Conservation (phyloP, 2,329 filamentous ascomycete genomes). For the Tympanopsis confertula region DNA sequence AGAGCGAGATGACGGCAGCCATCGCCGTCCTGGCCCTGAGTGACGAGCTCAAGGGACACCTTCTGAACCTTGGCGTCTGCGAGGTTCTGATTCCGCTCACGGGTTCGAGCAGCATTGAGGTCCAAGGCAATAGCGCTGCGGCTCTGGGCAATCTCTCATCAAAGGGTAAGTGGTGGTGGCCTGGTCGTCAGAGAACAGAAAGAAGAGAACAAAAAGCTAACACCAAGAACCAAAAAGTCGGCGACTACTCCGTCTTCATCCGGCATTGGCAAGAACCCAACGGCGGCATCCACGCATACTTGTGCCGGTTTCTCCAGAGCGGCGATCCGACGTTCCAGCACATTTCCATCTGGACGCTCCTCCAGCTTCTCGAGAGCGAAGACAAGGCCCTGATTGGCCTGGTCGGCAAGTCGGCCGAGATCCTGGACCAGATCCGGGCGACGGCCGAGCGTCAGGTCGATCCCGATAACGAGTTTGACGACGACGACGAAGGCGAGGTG, state of each 20-base stretch:
- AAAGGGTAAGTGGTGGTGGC: constrained; percentile 55
- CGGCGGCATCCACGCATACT: constrained; percentile 89
- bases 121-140: constrained; percentile 94
- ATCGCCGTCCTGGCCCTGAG: constrained; percentile 95
- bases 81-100: constrained; percentile 93
- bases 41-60: constrained; percentile 84
- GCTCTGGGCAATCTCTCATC: constrained; percentile 91
- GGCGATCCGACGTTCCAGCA: constrained; percentile 97
- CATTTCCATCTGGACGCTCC: constrained; percentile 94
- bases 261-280: constrained; percentile 87
- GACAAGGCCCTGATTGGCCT: constrained; percentile 78
- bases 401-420: constrained; percentile 81
- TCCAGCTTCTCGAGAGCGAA: constrained; percentile 90
- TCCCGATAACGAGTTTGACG: constrained; percentile 72
- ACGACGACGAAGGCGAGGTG: constrained; percentile 87
- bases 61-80: constrained; percentile 86
- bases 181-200: background rate
- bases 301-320: constrained; percentile 82
- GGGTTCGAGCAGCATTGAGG: constrained; percentile 89
- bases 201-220: constrained; percentile 30
- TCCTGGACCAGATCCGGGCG: constrained; percentile 80
- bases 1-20: constrained; percentile 97
- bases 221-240: constrained; percentile 29
- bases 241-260: constrained; percentile 92
- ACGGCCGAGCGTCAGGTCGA: constrained; percentile 86